Conservation (phyloP, 2,329 filamentous ascomycete species). For the Pseudogymnoascus sp. region DNA sequence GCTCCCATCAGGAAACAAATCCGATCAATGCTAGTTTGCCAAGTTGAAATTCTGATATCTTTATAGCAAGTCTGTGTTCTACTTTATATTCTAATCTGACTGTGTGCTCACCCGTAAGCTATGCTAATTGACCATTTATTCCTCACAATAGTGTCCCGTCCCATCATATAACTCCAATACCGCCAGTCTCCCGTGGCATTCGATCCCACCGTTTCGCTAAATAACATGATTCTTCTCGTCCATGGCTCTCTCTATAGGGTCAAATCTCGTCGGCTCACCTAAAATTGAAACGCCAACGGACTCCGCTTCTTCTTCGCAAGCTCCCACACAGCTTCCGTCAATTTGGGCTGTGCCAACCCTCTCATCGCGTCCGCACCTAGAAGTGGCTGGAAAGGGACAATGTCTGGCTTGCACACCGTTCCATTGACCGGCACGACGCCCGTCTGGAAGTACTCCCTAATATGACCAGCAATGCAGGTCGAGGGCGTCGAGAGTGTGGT, state of each 20-base stretch:
- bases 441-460: slow-evolving; percentile 33
- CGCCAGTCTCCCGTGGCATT: neutral
- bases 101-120: neutral
- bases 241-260: neutral
- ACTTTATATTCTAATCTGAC: neutral
- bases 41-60: neutral
- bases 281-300: neutral
- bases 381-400: slow-evolving; percentile 31
- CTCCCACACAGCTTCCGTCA: neutral
- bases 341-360: neutral
- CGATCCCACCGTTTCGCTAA: neutral
- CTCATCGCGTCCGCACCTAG: neutral
- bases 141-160: neutral
- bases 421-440: slow-evolving; percentile 35
- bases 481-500: slow-evolving; percentile 33
- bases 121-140: neutral
- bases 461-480: slow-evolving; percentile 27
- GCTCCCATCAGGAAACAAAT: neutral
- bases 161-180: neutral
- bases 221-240: neutral
- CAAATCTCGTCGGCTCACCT: neutral
- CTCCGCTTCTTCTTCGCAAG: neutral
- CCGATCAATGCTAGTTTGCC: neutral
- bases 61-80: neutral
- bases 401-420: slow-evolving; percentile 39